Evolutionary conservation across 495 filamentous ascomycete species (phyloP), one percentile per base, ranked within the genome.

Genomic region (Penicillium maclennaniae): DNA sequence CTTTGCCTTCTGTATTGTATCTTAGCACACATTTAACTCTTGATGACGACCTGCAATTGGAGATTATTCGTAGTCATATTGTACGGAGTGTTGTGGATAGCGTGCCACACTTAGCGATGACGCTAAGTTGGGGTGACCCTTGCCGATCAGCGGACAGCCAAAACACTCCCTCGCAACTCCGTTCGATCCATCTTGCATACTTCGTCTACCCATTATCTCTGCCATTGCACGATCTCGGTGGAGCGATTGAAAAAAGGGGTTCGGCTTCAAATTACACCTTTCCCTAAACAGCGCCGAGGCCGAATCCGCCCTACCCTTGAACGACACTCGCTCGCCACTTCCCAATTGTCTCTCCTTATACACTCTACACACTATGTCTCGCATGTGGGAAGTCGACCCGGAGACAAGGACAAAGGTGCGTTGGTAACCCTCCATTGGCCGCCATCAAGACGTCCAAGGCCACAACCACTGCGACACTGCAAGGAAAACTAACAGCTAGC

Each of bases 371-470:
- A 64, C 39, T 19, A 78, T 78, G 75, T 76, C 74, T 58, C 82
- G 80, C 65, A 92, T 95, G 88, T 97, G 92, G 92, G 92, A 97
- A 70, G 91, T 97, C 56, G 92, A 97, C 73, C 92, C 92, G 17
- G 92, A 96, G 75, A 96, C 91, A 31, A 84, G 88, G 73, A 86
- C 83, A 60, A 96, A 96, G 84, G 91, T 95, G 76, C 46, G 66
- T 25, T 49, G 28, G 1, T 4, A 12, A 10, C 31, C 31, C 31
- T 14, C 31, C 14, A 31, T 31, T 31, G 7, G 27, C 27, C 27
- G 27, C 31, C 6, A 34, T 34, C 31, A 20, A 10, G 16, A 31
- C 21, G 43, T 28, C 12, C n/a, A 39, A 9, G n/a, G 34, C 41
- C 38, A 2, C 23, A 23, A 5, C 23, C 23, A 23, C 23, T 49